Evolutionary conservation across 192 early-diverging fungal species (phyloP).

Genomic region (Ramicandelaber brevisporus): DNA sequence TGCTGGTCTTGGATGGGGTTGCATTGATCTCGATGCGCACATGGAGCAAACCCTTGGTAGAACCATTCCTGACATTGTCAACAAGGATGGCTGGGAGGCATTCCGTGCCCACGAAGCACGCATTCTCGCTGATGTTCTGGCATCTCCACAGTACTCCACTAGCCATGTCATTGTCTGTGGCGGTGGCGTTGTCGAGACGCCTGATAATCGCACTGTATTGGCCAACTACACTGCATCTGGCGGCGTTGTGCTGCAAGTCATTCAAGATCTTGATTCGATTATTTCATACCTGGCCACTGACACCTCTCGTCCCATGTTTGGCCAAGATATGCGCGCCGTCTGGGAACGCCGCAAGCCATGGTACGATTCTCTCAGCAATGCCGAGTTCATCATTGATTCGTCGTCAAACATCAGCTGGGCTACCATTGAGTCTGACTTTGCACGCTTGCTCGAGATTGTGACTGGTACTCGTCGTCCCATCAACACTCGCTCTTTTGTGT

Average conservation of each 20-base stretch:
- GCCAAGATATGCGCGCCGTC: conserved; percentile 33
- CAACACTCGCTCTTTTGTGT: conserved; percentile 41
- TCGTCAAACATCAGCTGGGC: conserved; percentile 28
- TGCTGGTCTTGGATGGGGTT: conserved; percentile 28
- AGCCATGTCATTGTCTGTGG: conserved; percentile 71
- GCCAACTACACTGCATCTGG: conserved; percentile 24
- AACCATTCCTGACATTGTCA: conserved; percentile 61
- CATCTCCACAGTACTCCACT: conserved; percentile 17
- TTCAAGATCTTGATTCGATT: conserved; percentile 47
- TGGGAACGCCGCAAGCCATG: conserved; percentile 50
- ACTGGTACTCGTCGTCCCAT: conserved; percentile 11
- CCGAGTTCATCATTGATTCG: conserved; percentile 52
- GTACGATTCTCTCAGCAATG: conserved; percentile 54
- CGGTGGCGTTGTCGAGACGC: conserved; percentile 80
- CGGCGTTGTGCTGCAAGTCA: conserved; percentile 52
- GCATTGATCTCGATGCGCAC: conserved; percentile 74
- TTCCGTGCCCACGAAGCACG: conserved; percentile 65
- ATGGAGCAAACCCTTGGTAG: conserved; percentile 39
- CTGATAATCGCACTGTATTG: conserved; percentile 34
- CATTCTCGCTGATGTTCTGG: conserved; percentile 33
- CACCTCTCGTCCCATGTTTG: conserved; percentile 58
- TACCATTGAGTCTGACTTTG: conserved; percentile 49
- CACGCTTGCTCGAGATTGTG: conserved; percentile 37
- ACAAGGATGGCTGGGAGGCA: conserved; percentile 50
- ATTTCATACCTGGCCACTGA: conserved; percentile 55